Percentiles rank a stretch among this genome's conserved stretches.
phyloP scores from a whole-genome alignment of 2,329 filamentous ascomycete genomes.

The Penicillium sp. region DNA sequence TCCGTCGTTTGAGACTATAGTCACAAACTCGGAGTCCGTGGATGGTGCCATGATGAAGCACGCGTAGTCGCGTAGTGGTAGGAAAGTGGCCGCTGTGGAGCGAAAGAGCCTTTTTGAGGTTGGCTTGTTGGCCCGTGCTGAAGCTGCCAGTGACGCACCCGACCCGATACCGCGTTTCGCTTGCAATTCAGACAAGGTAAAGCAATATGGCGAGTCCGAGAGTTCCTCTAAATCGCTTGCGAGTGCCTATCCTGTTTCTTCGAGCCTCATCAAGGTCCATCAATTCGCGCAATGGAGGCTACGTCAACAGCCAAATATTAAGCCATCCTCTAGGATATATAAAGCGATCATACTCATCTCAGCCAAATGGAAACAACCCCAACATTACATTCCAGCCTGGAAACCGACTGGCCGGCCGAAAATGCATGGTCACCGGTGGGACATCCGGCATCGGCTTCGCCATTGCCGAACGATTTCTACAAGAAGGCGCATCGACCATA shows the following conservation, averaged over 20 bases:
- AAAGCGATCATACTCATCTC: slow-evolving; percentile 8
- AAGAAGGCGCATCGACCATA: slow-evolving; percentile 49
- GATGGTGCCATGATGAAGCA: slow-evolving; percentile 10
- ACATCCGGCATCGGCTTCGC: slow-evolving; percentile 62
- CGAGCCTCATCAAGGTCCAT: background rate
- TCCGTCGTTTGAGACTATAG: slow-evolving; percentile 55
- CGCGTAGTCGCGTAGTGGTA: slow-evolving; percentile 12
- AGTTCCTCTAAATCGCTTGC: background rate
- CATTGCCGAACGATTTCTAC: slow-evolving; percentile 58
- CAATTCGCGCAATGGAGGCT: slow-evolving; percentile 1
- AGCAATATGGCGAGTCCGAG: background rate
- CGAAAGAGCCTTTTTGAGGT: slow-evolving; percentile 5
- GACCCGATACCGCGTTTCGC: background rate
- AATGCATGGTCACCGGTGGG: slow-evolving; percentile 57
- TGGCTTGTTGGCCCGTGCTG: slow-evolving; percentile 10
- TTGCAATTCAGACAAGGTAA: background rate
- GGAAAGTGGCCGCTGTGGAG: slow-evolving; percentile 3
- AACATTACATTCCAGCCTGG: slow-evolving; percentile 10
- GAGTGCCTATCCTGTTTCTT: background rate
- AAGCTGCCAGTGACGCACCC: slow-evolving; percentile 5
- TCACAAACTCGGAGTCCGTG: slow-evolving; percentile 48
- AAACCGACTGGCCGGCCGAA: slow-evolving; percentile 29
- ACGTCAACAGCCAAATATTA: background rate
- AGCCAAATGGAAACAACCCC: background rate
- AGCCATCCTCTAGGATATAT: background rate